Percentiles rank a stretch among this genome's conserved stretches.
Evolutionary conservation across 106 monocot genomes (phyloP).

Genomic region (Acorus gramineus): DNA sequence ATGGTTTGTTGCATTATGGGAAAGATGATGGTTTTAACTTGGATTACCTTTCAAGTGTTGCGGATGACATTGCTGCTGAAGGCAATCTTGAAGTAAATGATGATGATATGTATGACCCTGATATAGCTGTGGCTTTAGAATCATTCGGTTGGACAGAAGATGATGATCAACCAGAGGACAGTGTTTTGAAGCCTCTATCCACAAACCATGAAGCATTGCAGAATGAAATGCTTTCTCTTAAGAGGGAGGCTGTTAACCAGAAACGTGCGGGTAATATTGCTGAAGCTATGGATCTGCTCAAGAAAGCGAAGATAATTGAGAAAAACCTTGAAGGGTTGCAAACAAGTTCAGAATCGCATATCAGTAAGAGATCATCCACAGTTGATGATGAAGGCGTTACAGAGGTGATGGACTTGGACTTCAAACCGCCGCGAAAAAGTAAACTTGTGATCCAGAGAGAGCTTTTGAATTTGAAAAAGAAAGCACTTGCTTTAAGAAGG

Average conservation of each 20-base stretch:
- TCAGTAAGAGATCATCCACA: not conserved
- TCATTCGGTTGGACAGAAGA: conserved; percentile 91
- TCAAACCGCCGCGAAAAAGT: conserved; percentile 39
- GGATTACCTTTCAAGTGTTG: conserved; percentile 19
- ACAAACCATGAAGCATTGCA: conserved; percentile 26
- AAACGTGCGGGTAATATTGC: conserved; percentile 57
- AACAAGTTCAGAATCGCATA: conserved; percentile 4
- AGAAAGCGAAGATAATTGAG: conserved; percentile 80
- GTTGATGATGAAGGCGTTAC: conserved; percentile 3
- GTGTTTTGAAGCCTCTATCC: conserved; percentile 5
- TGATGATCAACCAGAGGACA: conserved; percentile 16
- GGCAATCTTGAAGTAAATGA: conserved; percentile 69
- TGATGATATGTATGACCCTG: conserved; percentile 93
- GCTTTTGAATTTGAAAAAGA: conserved; percentile 82
- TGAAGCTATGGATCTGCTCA: conserved; percentile 74
- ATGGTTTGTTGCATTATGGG: conserved; percentile 21
- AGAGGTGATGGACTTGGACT: conserved; percentile 1
- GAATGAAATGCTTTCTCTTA: conserved; percentile 51
- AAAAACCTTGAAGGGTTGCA: conserved; percentile 36
- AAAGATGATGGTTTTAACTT: conserved; percentile 28
- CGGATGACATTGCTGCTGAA: conserved; percentile 40
- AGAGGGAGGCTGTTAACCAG: conserved; percentile 65
- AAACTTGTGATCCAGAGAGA: conserved; percentile 77
- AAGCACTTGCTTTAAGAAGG: conserved; percentile 78
- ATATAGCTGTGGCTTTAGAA: conserved; percentile 64